Evolutionary conservation across 2,329 filamentous ascomycete genomes (phyloP).

Genomic region (Penicillium janthinellum): DNA sequence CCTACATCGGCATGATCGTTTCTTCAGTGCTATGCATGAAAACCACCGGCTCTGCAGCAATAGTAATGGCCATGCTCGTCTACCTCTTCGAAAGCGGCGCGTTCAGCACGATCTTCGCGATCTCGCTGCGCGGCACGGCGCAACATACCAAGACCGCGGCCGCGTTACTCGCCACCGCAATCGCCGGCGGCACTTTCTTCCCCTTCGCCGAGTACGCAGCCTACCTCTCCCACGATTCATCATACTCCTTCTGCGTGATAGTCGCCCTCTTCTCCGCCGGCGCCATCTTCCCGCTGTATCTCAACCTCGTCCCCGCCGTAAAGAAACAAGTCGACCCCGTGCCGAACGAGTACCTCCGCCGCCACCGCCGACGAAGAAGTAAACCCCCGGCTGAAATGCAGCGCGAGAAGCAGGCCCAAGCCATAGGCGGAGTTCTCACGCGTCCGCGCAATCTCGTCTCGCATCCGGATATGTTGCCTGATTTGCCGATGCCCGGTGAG

Average conservation of each 20-base stretch:
- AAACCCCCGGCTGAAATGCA: conserved; percentile 12
- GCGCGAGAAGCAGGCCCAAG: conserved; percentile 34
- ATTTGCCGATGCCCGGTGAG: conserved; percentile 21
- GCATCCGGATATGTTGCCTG: conserved; percentile 25
- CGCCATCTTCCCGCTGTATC: conserved; percentile 56
- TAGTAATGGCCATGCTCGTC: conserved; percentile 54
- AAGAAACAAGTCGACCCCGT: conserved; percentile 55
- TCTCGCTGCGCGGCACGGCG: conserved; percentile 60
- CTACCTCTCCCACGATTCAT: conserved; percentile 39
- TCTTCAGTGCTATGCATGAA: conserved; percentile 57
- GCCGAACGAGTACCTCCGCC: conserved; percentile 40
- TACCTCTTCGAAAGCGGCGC: conserved; percentile 64
- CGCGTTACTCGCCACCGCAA: conserved; percentile 56
- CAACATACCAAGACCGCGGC: conserved; percentile 60
- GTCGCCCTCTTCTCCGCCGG: conserved; percentile 56
- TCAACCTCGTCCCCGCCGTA: conserved; percentile 52
- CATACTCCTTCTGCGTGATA: conserved; percentile 57
- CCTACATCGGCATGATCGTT: conserved; percentile 56
- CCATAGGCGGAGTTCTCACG: conserved; percentile 33
- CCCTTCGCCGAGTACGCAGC: conserved; percentile 58
- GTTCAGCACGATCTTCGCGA: conserved; percentile 62
- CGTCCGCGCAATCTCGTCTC: conserved; percentile 32
- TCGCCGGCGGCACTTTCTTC: conserved; percentile 57
- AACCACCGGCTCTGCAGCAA: conserved; percentile 46
- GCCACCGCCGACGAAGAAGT: conserved; percentile 27